Evolutionary conservation across 345 rosid genomes (phyloP).

Genomic region (Eutrema japonicum): DNA sequence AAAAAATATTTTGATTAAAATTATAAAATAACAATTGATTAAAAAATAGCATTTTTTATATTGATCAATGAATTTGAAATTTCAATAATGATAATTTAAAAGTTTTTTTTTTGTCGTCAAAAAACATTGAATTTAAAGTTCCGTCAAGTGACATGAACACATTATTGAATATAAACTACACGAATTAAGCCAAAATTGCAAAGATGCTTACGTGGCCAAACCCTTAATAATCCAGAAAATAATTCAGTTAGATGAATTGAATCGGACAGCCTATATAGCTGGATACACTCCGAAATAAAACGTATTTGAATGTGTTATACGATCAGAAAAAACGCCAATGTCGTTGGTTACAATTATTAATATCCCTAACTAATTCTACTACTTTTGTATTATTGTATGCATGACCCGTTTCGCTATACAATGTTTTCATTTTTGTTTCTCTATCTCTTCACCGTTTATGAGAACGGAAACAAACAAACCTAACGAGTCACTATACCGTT

Average conservation of each 20-base stretch:
- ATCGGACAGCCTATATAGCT: slow-evolving; percentile 5
- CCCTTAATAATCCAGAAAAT: no score
- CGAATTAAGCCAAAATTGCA: slow-evolving; percentile 3
- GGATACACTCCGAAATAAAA: neutral
- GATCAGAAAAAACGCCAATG: neutral
- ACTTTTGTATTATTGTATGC: slow-evolving; percentile 4
- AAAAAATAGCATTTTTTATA: no score
- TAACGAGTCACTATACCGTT: neutral
- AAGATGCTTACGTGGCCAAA: neutral
- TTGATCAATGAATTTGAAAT: no score
- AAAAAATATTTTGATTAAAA: no score
- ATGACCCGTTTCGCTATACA: neutral
- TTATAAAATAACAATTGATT: no score
- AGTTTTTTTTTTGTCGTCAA: no score
- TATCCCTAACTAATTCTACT: neutral
- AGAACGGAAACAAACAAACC: neutral
- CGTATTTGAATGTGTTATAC: slow-evolving; percentile 6
- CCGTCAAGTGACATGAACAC: neutral
- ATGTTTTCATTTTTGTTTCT: neutral
- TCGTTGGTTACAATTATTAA: slow-evolving; percentile 24
- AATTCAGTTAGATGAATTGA: slow-evolving; percentile 32
- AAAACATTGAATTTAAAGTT: neutral
- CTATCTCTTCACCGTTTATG: neutral
- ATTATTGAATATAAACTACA: neutral
- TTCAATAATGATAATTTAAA: no score